Percentiles rank a stretch among this genome's conserved stretches.
Conservation (phyloP, 1,139 yeast species). For the Lodderomyces jiufengensis region DNA sequence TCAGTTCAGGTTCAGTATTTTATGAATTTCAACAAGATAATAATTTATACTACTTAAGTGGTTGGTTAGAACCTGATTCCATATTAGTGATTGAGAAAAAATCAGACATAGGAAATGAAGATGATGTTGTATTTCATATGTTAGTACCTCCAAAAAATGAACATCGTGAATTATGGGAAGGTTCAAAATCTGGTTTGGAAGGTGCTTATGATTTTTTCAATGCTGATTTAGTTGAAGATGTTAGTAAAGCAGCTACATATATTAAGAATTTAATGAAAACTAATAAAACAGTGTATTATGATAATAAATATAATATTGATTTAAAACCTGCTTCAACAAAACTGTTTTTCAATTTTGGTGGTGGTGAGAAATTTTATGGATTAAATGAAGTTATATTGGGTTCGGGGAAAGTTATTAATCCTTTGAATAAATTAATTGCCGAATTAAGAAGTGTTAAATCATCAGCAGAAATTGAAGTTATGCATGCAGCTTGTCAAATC, state of each 20-base stretch:
- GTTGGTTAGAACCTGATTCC: conserved; percentile 91
- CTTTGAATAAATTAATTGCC: conserved; percentile 50
- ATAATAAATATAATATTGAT: conserved; percentile 30
- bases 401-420: conserved; percentile 35
- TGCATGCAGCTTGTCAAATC: conserved; percentile 79
- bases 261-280: conserved; percentile 44
- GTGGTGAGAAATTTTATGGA: conserved; percentile 11
- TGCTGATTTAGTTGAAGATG: conserved; percentile 70
- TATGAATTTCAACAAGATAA: conserved; percentile 91
- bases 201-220: conserved; percentile 83
- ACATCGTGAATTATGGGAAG: conserved; percentile 88
- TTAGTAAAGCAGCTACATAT: conserved; percentile 38
- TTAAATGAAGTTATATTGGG: conserved; percentile 20
- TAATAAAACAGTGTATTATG: conserved; percentile 47
- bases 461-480: conserved; percentile 65
- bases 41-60: conserved; percentile 80
- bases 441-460: conserved; percentile 69
- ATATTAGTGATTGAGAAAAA: conserved; percentile 69
- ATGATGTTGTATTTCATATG: conserved; percentile 65
- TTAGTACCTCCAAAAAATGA: conserved; percentile 83
- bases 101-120: conserved; percentile 42
- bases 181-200: conserved; percentile 79
- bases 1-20: conserved; percentile 86
- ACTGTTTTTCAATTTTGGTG: conserved; percentile 11
- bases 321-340: conserved; percentile 9